phyloP scores from a whole-genome alignment of 768 basidiomycete genomes.

The Suillus weaverae region DNA sequence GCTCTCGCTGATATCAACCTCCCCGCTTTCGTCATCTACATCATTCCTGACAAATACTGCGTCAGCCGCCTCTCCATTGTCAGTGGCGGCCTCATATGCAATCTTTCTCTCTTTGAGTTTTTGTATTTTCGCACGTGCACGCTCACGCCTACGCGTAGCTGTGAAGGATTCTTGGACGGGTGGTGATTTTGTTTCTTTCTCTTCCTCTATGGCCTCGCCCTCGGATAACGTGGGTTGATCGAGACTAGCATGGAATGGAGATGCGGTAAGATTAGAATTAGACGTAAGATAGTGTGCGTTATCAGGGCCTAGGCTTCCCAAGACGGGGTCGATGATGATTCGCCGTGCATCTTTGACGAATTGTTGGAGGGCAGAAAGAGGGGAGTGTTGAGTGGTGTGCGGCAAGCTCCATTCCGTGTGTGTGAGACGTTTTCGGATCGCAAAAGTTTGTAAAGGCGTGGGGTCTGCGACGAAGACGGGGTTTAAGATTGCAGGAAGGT shows the following conservation, averaged over 20 bases:
- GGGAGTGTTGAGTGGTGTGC: slow-evolving; percentile 40
- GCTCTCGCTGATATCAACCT: slow-evolving; percentile 53
- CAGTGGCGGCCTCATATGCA: slow-evolving; percentile 32
- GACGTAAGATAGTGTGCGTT: slow-evolving; percentile 27
- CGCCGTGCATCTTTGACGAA: slow-evolving; percentile 54
- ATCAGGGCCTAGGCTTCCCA: slow-evolving; percentile 23
- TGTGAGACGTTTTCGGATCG: slow-evolving; percentile 37
- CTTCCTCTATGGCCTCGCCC: slow-evolving; percentile 27
- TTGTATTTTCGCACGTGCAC: slow-evolving; percentile 52
- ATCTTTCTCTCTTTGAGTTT: slow-evolving; percentile 58
- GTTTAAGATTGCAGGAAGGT: slow-evolving; percentile 4
- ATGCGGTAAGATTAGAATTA: slow-evolving; percentile 27
- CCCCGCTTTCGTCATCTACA: slow-evolving; percentile 57
- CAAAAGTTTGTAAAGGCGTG: slow-evolving; percentile 49
- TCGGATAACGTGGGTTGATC: slow-evolving; percentile 31
- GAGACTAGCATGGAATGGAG: slow-evolving; percentile 21
- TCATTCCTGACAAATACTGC: slow-evolving; percentile 59
- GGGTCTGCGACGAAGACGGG: slow-evolving; percentile 44
- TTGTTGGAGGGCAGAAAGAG: slow-evolving; percentile 55
- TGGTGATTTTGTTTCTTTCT: slow-evolving; percentile 5
- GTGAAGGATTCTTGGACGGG: slow-evolving; percentile 19
- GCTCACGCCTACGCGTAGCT: slow-evolving; percentile 34
- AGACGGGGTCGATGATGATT: slow-evolving; percentile 49
- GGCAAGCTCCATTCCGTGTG: slow-evolving; percentile 41
- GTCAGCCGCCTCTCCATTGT: slow-evolving; percentile 29